Evolutionary conservation across 1,284 basidiomycete genomes (phyloP), one percentile per base, ranked within the genome.

Genomic region (Puccinia triticina): DNA sequence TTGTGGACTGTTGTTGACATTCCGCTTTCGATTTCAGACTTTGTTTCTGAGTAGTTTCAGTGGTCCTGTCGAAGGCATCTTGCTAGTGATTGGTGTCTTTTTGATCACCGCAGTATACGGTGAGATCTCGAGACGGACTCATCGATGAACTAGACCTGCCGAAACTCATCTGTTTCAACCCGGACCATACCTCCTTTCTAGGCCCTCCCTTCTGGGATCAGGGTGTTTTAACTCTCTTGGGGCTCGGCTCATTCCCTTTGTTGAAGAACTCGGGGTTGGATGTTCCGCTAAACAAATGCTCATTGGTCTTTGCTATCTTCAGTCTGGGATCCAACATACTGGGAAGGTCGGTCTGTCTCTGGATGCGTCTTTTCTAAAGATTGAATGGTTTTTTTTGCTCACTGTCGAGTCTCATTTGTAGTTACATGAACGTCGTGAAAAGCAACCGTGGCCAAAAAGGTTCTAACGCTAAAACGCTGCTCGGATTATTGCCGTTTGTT

Each of bases 31-130:
- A 29, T 61, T 26, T 12, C 83, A 92, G 93, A 92, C 92, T 83
- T 89, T 98, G 8, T 97, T 92, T 88, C 91, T 97, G 23, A 94
- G 94, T n/a, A 91, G 92, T 40, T 98, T 97, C 88, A 96, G 94
- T 12, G 96, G 96, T 0, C 96, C 96, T 0, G 94, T 98, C 1
- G 96, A 98, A 87, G 96, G 96, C 12, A 98, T 99, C 85, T 88
- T 99, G 73, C 90, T 98, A 87, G 92, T 98, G 83, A 90, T 93
- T 40, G 87, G 85, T 16, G 91, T 98, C 83, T 98, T 93, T 88
- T 85, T 92, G 34, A 88, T 97, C 80, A 93, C 93, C 16, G 95
- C 93, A 1, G 86, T 92, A 67, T 91, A 89, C 84, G 94, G 93
- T 91, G 8, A 16, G 84, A 29, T 48, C 18, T 64, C 43, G 4